Base-by-base conservation (phyloP, 768 basidiomycete genomes). In the Collybiopsis confluens region DNA sequence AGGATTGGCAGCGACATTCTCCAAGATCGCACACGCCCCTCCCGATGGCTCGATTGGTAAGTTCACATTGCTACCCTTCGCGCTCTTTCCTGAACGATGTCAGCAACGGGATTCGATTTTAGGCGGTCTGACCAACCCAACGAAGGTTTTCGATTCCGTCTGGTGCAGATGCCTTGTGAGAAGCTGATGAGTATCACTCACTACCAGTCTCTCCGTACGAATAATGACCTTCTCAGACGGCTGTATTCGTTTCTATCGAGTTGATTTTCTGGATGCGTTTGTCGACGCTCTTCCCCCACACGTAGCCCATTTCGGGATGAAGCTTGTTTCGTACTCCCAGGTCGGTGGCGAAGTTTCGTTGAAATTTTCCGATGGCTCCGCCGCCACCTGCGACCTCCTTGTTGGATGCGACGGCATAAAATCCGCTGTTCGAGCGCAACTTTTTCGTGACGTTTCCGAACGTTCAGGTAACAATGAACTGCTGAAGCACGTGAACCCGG, bases 321-420 rank as follows among this genome's bases (percentile, higher is more conserved):
- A 66, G 33, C 54, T 71, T 18, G 52, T 57, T 16, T 65, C 65
- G 5, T 73, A 71, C 57, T 59, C 58, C 11, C 54, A 58, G 6
- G 43, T 27, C 6, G 30, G 23, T n/a, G 18, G 30, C 4, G 58
- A 51, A 27, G 56, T 72, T 30, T 55, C 49, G 1, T 56, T 72
- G 13, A 33, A 55, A 8, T 75, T 76, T 49, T 59, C 64, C 1
- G 65, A 72, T 46, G 67, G 66, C 5, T 67, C 69, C n/a, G 65
- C 51, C 2, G 59, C 68, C 9, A 65, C 59, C 26, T 66, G 76
- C 8, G 72, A 80, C 46, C 57, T 79, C 15, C 69, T 79, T 4
- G 56, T 79, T 43, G 78, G 76, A 3, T 74, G 74, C 37, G 77
- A 78, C 56, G 78, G 78, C 3, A 67, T 79, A 50, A 71, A 72